Evolutionary conservation across 2,329 filamentous ascomycete genomes (phyloP).

Genomic region (Aspergillus sergii): DNA sequence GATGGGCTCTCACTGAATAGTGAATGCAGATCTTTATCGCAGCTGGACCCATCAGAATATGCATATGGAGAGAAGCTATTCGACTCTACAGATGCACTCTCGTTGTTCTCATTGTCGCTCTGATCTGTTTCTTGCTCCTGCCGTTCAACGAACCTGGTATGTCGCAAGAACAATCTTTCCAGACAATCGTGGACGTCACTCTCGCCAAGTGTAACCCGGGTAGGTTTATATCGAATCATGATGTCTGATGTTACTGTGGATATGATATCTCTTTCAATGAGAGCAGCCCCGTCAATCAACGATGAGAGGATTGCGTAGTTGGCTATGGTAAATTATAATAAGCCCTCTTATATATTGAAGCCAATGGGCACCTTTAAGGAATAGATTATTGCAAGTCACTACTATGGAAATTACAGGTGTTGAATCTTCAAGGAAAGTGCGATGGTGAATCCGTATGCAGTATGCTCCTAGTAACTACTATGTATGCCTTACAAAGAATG

Average conservation of each 20-base stretch:
- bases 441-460: neutral
- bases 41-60: neutral
- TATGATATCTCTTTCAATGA: neutral
- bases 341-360: neutral
- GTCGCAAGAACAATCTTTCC: neutral
- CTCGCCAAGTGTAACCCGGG: neutral
- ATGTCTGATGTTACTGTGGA: neutral
- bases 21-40: neutral
- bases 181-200: neutral
- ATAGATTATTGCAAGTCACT: neutral
- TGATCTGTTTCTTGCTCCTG: neutral
- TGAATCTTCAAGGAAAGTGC: neutral
- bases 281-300: neutral
- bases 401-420: neutral
- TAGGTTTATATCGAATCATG: constrained; percentile 1
- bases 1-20: neutral
- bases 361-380: neutral
- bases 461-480: neutral
- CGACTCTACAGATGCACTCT: neutral
- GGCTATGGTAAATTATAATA: neutral
- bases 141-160: neutral
- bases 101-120: neutral
- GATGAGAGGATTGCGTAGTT: neutral
- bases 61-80: neutral
- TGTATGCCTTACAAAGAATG: neutral